Conservation (phyloP, 441 rosid genomes). For the Mallotus repandus region DNA sequence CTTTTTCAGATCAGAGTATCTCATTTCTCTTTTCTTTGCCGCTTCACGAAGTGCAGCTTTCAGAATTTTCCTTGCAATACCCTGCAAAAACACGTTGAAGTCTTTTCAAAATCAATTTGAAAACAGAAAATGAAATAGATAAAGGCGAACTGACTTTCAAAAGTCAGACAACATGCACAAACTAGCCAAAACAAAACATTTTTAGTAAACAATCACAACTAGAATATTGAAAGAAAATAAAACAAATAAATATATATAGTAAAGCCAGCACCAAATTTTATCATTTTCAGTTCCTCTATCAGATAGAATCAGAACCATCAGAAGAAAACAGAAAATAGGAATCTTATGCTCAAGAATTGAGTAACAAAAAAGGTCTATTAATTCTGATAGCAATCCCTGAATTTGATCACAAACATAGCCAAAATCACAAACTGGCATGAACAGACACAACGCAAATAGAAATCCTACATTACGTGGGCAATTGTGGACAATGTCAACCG, state of each 20-base stretch:
- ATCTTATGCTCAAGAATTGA: not conserved
- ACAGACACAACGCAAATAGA: conserved; percentile 13
- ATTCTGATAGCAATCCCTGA: conserved; percentile 11
- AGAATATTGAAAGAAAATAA: not conserved
- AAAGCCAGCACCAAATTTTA: not conserved
- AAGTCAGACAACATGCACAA: not conserved
- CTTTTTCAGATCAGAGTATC: conserved; percentile 86
- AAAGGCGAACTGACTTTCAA: not conserved
- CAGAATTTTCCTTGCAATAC: conserved; percentile 68
- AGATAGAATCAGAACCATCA: not conserved
- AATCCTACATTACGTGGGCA: conserved; percentile 70
- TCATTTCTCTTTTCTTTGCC: conserved; percentile 91
- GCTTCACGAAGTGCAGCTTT: conserved; percentile 77
- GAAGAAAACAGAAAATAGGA: not conserved
- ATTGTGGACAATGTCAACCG: conserved; percentile 70
- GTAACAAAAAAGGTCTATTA: conserved; percentile 10
- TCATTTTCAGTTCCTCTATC: not conserved
- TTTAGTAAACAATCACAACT: not conserved
- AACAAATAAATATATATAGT: not conserved
- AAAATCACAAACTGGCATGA: not conserved
- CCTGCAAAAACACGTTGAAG: conserved; percentile 40
- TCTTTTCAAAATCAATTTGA: conserved; percentile 7
- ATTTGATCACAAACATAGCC: not conserved
- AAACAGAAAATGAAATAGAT: not conserved
- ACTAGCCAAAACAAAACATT: too few species aligned